A percentile compares a stretch with the other conserved stretches of the same genome.
Evolutionary conservation across 2,329 filamentous ascomycete species (phyloP).

Genomic region (Fusarium nematophilum): DNA sequence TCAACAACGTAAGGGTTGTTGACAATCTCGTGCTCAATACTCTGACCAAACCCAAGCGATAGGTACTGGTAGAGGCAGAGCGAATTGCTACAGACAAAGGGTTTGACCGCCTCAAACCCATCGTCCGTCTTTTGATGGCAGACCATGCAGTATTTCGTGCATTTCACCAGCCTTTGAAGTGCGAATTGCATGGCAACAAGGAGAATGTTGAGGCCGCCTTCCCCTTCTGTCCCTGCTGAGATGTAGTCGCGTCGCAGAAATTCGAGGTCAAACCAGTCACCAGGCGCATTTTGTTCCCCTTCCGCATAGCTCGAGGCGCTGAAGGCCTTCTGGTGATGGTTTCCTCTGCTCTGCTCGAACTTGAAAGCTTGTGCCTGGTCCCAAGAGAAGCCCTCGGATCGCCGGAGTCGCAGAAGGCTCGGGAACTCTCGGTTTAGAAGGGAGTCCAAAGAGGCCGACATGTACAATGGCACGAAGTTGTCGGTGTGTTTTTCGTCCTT

Average conservation of each 20-base stretch:
- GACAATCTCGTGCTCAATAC: slow-evolving; percentile 85
- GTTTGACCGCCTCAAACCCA: slow-evolving; percentile 77
- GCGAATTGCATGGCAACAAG: slow-evolving; percentile 78
- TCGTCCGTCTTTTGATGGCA: slow-evolving; percentile 77
- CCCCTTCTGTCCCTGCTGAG: slow-evolving; percentile 39
- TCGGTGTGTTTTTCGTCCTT: slow-evolving; percentile 10
- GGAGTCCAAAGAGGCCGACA: slow-evolving; percentile 75
- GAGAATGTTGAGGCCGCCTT: slow-evolving; percentile 58
- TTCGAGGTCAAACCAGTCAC: slow-evolving; percentile 20
- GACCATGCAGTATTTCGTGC: slow-evolving; percentile 87
- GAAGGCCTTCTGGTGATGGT: neutral
- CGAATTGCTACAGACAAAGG: slow-evolving; percentile 79
- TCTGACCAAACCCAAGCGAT: slow-evolving; percentile 84
- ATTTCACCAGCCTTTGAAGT: slow-evolving; percentile 80
- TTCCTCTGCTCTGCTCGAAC: slow-evolving; percentile 16
- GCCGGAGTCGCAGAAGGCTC: slow-evolving; percentile 69
- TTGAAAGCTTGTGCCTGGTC: slow-evolving; percentile 48
- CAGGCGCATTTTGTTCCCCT: slow-evolving; percentile 1
- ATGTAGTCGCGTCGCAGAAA: slow-evolving; percentile 47
- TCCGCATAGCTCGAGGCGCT: neutral
- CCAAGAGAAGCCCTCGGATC: slow-evolving; percentile 69
- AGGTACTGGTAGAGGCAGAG: slow-evolving; percentile 92
- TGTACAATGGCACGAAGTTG: slow-evolving; percentile 65
- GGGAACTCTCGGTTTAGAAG: slow-evolving; percentile 72
- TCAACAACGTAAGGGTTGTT: slow-evolving; percentile 86